Conservation (phyloP, 1,139 yeast species). For the Suhomyces panamericanus region DNA sequence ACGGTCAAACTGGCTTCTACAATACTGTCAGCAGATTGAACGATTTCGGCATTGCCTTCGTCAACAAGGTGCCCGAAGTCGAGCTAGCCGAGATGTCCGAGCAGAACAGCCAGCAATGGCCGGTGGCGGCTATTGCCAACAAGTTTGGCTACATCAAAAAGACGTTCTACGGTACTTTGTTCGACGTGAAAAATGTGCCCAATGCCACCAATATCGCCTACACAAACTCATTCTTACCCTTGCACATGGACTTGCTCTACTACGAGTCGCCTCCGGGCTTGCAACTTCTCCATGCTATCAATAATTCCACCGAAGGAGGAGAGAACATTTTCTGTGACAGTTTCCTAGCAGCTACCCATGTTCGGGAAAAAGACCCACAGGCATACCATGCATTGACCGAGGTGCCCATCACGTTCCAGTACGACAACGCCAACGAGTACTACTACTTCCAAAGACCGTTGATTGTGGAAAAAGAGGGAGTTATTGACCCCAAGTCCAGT, state of each 20-base stretch:
- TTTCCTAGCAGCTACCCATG: conserved; percentile 61
- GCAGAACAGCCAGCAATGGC: conserved; percentile 38
- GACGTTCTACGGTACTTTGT: conserved; percentile 73
- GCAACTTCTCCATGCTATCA: conserved; percentile 67
- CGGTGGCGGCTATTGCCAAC: conserved; percentile 51
- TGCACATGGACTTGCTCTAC: conserved; percentile 79
- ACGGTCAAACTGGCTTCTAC: conserved; percentile 33
- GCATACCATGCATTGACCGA: conserved; percentile 64
- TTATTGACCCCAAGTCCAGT: conserved; percentile 29
- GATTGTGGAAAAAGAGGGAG: conserved; percentile 53
- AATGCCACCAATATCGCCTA: conserved; percentile 76
- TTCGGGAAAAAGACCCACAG: conserved; percentile 54
- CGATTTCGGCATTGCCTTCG: conserved; percentile 58
- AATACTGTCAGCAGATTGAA: conserved; percentile 50
- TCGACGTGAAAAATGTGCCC: conserved; percentile 63
- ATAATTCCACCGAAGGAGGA: conserved; percentile 66
- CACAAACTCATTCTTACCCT: conserved; percentile 64
- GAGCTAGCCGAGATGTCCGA: conserved; percentile 24
- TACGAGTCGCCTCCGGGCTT: conserved; percentile 86
- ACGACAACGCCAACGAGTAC: conserved; percentile 61
- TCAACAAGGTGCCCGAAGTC: conserved; percentile 52
- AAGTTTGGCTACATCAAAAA: conserved; percentile 69
- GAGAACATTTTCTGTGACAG: conserved; percentile 77
- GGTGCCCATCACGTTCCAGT: conserved; percentile 72
- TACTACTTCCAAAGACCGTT: conserved; percentile 68